Conservation (phyloP, 2,329 filamentous ascomycete genomes). For the Exophiala dermatitidis region DNA sequence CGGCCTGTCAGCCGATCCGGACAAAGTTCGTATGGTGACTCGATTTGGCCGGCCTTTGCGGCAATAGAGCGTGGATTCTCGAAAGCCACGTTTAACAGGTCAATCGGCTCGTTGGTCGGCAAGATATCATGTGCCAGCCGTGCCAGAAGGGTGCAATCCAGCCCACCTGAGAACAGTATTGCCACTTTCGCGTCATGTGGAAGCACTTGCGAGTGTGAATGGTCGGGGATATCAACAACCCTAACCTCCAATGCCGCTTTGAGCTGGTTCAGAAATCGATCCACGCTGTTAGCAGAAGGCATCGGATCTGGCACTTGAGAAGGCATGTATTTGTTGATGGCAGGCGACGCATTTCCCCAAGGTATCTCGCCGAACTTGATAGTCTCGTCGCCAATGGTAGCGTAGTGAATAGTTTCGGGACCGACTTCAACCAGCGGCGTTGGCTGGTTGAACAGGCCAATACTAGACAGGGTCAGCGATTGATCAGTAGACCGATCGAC, state of each 20-base stretch:
- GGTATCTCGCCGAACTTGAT: constrained; percentile 8
- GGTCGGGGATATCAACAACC: constrained; percentile 21
- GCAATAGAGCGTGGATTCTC: constrained; percentile 74
- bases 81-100: constrained; percentile 92
- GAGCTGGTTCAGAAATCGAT: constrained; percentile 10
- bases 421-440: constrained; percentile 58
- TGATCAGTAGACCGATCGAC: constrained; percentile 39
- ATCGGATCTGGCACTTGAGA: not conserved
- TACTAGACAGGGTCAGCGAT: constrained; percentile 60
- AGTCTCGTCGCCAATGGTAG: constrained; percentile 32
- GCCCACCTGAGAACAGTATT: constrained; percentile 84
- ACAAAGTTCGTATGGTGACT: constrained; percentile 65
- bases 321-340: constrained; percentile 10
- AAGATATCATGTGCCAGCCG: constrained; percentile 71
- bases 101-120: constrained; percentile 61
- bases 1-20: constrained; percentile 86
- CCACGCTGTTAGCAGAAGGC: constrained; percentile 13
- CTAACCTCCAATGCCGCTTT: constrained; percentile 19
- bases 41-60: constrained; percentile 39
- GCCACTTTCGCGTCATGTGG: constrained; percentile 49
- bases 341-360: constrained; percentile 4
- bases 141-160: constrained; percentile 86
- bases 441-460: constrained; percentile 57
- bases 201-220: constrained; percentile 13
- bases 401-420: constrained; percentile 69